Conservation (phyloP, 140 eudicot species). For the Oenanthe javanica region DNA sequence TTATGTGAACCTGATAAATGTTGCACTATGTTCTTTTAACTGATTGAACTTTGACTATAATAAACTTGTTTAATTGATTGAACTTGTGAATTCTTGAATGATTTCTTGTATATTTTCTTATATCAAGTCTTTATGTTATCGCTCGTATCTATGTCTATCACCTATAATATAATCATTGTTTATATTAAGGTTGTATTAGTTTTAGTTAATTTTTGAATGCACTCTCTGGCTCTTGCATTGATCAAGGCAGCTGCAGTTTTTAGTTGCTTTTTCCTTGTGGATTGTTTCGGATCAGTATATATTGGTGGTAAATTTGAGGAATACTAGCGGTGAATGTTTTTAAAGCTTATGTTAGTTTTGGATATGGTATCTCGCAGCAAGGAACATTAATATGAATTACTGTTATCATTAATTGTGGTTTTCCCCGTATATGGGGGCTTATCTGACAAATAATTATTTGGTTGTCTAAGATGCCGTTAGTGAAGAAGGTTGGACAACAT, state of each 20-base stretch:
- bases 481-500: no score
- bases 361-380: not conserved
- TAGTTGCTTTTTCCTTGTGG: not conserved
- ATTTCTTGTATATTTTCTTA: not conserved
- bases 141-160: not conserved
- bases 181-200: not conserved
- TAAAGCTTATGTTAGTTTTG: not conserved
- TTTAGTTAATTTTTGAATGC: not conserved
- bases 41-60: no score
- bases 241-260: not conserved
- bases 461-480: no score
- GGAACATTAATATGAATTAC: not conserved
- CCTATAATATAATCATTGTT: not conserved
- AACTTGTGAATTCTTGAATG: no score
- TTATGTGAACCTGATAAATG: no score
- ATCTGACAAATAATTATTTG: not conserved
- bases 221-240: not conserved
- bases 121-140: not conserved
- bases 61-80: no score
- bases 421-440: not conserved
- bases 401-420: not conserved
- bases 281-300: not conserved
- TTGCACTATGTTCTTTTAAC: no score
- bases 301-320: not conserved
- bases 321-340: not conserved